phyloP scores from a whole-genome alignment of 805 yeast species.

The Pichia eremophila region DNA sequence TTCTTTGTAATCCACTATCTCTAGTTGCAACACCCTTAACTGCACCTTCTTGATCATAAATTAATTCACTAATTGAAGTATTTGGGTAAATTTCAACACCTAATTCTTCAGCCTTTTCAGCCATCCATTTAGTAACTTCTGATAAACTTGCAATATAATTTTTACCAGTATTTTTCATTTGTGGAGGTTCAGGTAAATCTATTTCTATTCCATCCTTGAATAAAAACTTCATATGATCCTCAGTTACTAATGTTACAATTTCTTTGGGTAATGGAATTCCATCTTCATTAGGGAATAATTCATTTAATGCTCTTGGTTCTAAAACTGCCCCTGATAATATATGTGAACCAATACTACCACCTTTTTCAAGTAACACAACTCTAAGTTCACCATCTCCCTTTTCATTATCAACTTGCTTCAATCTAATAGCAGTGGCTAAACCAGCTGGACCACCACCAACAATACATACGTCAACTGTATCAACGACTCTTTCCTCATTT shows the following conservation, averaged over 20 bases:
- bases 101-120: constrained; percentile 83
- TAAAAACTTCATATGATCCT: constrained; percentile 65
- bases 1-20: constrained; percentile 76
- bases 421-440: constrained; percentile 80
- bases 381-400: constrained; percentile 53
- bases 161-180: constrained; percentile 67
- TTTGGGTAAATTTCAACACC: constrained; percentile 94
- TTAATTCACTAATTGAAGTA: constrained; percentile 72
- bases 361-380: constrained; percentile 86
- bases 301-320: constrained; percentile 82
- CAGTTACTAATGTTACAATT: constrained; percentile 61
- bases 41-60: constrained; percentile 50
- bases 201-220: constrained; percentile 44
- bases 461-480: constrained; percentile 86
- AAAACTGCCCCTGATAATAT: constrained; percentile 89
- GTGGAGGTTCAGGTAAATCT: constrained; percentile 90
- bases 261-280: constrained; percentile 73
- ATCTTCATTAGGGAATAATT: constrained; percentile 57
- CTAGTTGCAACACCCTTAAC: constrained; percentile 90
- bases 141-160: constrained; percentile 81
- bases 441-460: constrained; percentile 99
- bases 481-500: constrained; percentile 65
- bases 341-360: constrained; percentile 88
- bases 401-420: constrained; percentile 72
- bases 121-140: constrained; percentile 69